These are phyloP conservation scores for Podaxis rugospora DNA, from an alignment of 768 basidiomycete species.

Conservation along the genomic window DNA sequence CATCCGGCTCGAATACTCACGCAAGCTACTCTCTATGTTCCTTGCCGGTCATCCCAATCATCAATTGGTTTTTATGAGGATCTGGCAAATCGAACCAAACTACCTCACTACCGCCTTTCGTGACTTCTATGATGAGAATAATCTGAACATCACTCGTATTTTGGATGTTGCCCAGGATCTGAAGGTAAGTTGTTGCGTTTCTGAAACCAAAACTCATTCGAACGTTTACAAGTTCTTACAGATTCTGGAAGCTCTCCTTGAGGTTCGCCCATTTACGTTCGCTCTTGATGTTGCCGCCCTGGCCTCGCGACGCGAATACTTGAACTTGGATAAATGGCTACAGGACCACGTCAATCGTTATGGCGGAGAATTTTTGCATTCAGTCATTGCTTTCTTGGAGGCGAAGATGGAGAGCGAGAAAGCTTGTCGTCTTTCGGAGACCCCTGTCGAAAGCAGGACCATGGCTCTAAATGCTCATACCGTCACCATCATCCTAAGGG, in stretches of 20 bases:
- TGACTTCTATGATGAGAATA: conserved; percentile 89
- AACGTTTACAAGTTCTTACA: conserved; percentile 23
- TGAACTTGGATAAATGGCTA: conserved; percentile 97
- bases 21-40: conserved; percentile 84
- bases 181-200: conserved; percentile 50
- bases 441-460: conserved; percentile 71
- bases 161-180: conserved; percentile 94
- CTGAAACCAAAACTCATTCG: neutral
- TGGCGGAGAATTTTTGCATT: conserved; percentile 81
- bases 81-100: conserved; percentile 87
- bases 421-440: conserved; percentile 67
- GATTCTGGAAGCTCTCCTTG: conserved; percentile 91
- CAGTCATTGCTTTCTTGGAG: conserved; percentile 85
- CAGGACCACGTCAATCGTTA: conserved; percentile 81
- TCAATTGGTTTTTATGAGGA: conserved; percentile 93
- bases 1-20: conserved; percentile 82
- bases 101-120: conserved; percentile 87
- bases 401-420: conserved; percentile 93
- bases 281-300: conserved; percentile 92
- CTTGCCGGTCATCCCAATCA: conserved; percentile 91
- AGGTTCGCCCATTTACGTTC: conserved; percentile 84
- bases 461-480: conserved; percentile 86
- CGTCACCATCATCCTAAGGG: conserved; percentile 88
- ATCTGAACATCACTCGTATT: conserved; percentile 90
- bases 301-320: conserved; percentile 87